Conservation (phyloP, 352 stramenopile species). For the Salisapilia sapeloensis region DNA sequence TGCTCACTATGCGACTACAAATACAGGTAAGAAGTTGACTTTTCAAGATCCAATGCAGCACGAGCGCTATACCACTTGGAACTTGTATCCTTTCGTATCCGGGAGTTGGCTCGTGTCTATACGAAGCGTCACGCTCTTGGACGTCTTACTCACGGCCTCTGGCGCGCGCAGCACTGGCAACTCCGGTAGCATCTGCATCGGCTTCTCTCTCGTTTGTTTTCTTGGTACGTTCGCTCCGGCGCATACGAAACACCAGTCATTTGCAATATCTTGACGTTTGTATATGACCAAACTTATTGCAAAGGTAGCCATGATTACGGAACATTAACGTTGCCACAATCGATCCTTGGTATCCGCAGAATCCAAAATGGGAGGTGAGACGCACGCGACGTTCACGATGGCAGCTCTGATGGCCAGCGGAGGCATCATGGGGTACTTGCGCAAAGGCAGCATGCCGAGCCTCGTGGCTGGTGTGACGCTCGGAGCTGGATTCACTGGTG, state of each 20-base stretch:
- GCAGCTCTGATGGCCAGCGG: slow-evolving; percentile 37
- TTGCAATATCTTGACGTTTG: too few species aligned
- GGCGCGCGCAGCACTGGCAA: slow-evolving; percentile 30
- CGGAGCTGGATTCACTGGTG: slow-evolving; percentile 57
- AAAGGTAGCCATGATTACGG: too few species aligned
- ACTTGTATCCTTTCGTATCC: slow-evolving; percentile 31
- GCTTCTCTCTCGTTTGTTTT: slow-evolving; percentile 1
- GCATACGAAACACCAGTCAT: too few species aligned
- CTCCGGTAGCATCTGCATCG: slow-evolving; percentile 41
- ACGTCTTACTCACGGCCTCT: slow-evolving; percentile 57
- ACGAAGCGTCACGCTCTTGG: slow-evolving; percentile 52
- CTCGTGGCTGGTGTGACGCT: slow-evolving; percentile 69
- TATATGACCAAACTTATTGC: too few species aligned
- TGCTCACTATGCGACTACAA: slow-evolving; percentile 58
- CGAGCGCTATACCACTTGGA: slow-evolving; percentile 19
- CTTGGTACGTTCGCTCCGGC: too few species aligned
- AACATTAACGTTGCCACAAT: too few species aligned
- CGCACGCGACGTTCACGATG: slow-evolving; percentile 79
- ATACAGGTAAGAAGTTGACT: background rate
- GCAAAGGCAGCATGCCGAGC: slow-evolving; percentile 62
- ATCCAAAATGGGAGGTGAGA: too few species aligned
- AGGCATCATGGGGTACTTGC: slow-evolving; percentile 65
- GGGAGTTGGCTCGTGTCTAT: slow-evolving; percentile 13
- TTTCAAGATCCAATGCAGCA: slow-evolving; percentile 2
- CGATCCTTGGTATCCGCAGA: too few species aligned